Evolutionary conservation across 805 yeast genomes (phyloP).

Genomic region (Pichia eremophila): DNA sequence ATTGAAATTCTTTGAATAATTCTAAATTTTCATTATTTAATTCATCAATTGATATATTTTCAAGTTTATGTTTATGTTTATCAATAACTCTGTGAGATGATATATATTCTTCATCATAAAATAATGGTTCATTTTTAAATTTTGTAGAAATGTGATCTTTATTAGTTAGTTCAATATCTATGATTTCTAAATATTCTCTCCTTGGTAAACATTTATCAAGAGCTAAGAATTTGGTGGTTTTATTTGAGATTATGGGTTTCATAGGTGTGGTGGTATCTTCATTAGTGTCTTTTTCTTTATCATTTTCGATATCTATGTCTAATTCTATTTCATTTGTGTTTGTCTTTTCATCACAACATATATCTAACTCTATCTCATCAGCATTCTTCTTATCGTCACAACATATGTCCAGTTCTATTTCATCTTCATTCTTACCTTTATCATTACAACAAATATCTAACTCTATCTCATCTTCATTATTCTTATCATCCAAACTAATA

Average conservation of each 20-base stretch:
- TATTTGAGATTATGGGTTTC: neutral
- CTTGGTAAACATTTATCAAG: constrained; percentile 76
- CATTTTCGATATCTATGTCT: no score
- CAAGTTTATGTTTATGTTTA: constrained; percentile 9
- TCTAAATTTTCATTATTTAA: constrained; percentile 11
- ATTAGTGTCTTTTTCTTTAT: no score
- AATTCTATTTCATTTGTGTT: no score
- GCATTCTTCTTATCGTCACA: no score
- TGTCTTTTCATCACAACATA: no score
- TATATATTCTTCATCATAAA: constrained; percentile 30
- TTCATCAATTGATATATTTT: constrained; percentile 7
- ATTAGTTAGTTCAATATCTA: constrained; percentile 32
- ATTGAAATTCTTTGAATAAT: constrained; percentile 9
- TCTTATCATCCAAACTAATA: neutral
- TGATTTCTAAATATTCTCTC: constrained; percentile 46
- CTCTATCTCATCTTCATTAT: no score
- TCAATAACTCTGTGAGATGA: constrained; percentile 15
- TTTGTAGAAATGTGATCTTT: constrained; percentile 16
- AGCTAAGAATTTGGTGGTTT: constrained; percentile 48
- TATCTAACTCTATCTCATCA: no score
- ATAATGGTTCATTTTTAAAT: constrained; percentile 13
- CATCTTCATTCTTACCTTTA: no score
- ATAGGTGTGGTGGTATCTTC: no score
- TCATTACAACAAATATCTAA: no score
- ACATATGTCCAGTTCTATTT: no score